Percentiles rank a stretch among this genome's conserved stretches.
These are phyloP conservation scores for apple (Malus domestica) DNA, from an alignment of 306 rosid species.

Conservation along the genomic window DNA sequence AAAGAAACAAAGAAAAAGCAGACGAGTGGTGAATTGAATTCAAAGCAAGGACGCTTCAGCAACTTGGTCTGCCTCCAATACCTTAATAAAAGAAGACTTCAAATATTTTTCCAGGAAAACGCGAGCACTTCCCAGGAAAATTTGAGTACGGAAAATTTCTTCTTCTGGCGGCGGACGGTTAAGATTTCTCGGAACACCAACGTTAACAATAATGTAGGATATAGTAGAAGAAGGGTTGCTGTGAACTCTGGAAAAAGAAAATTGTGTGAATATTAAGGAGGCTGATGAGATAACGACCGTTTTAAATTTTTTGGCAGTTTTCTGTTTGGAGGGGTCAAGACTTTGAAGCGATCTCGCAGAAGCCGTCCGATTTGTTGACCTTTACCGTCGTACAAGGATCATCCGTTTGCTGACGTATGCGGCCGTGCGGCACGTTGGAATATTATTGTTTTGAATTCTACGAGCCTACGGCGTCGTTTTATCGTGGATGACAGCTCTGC, in stretches of 20 bases:
- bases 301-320: background rate
- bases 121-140: background rate
- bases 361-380: slow-evolving; percentile 1
- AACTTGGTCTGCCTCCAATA: background rate
- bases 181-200: background rate
- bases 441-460: background rate
- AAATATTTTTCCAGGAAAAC: background rate
- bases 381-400: background rate
- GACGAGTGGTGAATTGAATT: background rate
- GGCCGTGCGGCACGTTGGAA: background rate
- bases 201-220: background rate
- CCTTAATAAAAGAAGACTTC: background rate
- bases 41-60: slow-evolving; percentile 1
- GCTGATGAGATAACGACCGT: background rate
- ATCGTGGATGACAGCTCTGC: background rate
- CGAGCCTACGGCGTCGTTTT: background rate
- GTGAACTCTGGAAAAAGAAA: background rate
- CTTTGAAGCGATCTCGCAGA: background rate
- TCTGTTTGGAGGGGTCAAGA: background rate
- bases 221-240: background rate
- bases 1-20: background rate
- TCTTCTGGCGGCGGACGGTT: slow-evolving; percentile 8
- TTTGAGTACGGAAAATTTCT: background rate
- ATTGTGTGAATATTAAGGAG: background rate
- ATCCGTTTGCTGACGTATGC: background rate